A percentile compares a stretch with the other conserved stretches of the same genome.
Evolutionary conservation across 306 rosid species (phyloP).

Genomic region (Acacia acuminata): DNA sequence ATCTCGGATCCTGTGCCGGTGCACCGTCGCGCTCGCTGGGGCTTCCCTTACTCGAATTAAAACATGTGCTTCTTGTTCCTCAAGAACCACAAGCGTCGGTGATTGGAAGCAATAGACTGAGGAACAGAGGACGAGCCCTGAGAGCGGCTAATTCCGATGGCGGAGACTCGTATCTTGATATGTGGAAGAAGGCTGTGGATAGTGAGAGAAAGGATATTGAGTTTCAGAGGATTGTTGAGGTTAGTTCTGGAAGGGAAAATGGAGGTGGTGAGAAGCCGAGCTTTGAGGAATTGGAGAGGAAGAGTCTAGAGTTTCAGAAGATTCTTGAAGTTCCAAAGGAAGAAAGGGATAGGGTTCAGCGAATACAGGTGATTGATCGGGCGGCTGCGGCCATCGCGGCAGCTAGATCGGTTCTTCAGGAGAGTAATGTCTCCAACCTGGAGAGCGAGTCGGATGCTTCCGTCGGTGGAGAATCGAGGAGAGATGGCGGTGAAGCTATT

Average conservation of each 20-base stretch:
- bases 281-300: constrained; percentile 52
- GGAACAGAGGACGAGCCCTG: constrained; percentile 13
- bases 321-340: constrained; percentile 71
- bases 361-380: constrained; percentile 87
- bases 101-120: not conserved
- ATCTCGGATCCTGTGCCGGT: constrained; percentile 37
- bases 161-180: constrained; percentile 62
- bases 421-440: constrained; percentile 5
- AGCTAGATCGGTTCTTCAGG: constrained; percentile 55
- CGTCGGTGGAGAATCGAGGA: not conserved
- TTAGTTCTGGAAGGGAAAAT: not conserved
- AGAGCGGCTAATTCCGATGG: constrained; percentile 37
- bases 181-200: constrained; percentile 88
- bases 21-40: constrained; percentile 27
- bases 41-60: constrained; percentile 13
- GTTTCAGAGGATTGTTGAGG: constrained; percentile 56
- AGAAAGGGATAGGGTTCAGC: constrained; percentile 78
- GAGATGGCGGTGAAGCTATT: not conserved
- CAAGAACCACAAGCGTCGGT: not conserved
- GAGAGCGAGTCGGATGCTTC: constrained; percentile 10
- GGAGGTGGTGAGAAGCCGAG: constrained; percentile 7
- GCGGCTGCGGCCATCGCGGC: constrained; percentile 92
- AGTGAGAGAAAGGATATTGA: constrained; percentile 52
- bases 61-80: not conserved
- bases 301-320: constrained; percentile 71